Percentiles rank a stretch among this genome's conserved stretches.
These are phyloP conservation scores for Claviceps purpurea DNA, from an alignment of 2,329 filamentous ascomycete genomes.

Conservation along the genomic window DNA sequence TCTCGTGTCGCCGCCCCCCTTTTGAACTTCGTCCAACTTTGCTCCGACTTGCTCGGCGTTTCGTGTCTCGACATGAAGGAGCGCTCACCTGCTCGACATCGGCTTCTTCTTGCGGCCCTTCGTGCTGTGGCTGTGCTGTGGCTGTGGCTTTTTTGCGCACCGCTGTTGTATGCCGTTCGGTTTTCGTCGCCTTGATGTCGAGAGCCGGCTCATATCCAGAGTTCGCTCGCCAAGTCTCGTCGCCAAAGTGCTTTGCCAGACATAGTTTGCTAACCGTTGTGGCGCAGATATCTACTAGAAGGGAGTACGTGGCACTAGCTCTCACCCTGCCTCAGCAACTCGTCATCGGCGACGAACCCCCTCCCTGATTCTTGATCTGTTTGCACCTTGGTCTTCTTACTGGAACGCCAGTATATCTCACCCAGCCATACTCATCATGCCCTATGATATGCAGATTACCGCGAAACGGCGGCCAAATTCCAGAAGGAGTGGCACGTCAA, in stretches of 20 bases:
- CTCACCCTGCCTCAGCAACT: not conserved
- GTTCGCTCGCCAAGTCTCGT: slow-evolving; percentile 1
- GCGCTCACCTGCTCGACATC: slow-evolving; percentile 1
- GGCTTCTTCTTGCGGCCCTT: not conserved
- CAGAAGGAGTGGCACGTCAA: slow-evolving; percentile 55
- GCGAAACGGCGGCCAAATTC: slow-evolving; percentile 53
- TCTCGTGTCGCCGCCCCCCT: slow-evolving; percentile 9
- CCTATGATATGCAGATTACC: slow-evolving; percentile 38
- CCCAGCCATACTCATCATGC: not conserved
- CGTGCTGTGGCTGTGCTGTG: slow-evolving; percentile 4
- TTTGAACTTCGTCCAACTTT: not conserved
- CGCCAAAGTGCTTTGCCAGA: slow-evolving; percentile 4
- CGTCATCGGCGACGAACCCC: not conserved
- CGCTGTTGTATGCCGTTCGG: not conserved
- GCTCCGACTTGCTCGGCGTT: not conserved
- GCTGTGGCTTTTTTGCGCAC: slow-evolving; percentile 4
- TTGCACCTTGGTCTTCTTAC: not conserved
- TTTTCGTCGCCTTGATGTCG: slow-evolving; percentile 10
- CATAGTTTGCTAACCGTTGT: slow-evolving; percentile 2
- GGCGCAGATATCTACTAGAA: slow-evolving; percentile 44
- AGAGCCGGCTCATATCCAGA: not conserved
- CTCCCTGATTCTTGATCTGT: not conserved
- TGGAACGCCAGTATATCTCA: not conserved
- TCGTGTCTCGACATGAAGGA: not conserved
- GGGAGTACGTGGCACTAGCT: slow-evolving; percentile 39